Evolutionary conservation across 768 basidiomycete genomes (phyloP).

Genomic region (Lactifluus rugatus): DNA sequence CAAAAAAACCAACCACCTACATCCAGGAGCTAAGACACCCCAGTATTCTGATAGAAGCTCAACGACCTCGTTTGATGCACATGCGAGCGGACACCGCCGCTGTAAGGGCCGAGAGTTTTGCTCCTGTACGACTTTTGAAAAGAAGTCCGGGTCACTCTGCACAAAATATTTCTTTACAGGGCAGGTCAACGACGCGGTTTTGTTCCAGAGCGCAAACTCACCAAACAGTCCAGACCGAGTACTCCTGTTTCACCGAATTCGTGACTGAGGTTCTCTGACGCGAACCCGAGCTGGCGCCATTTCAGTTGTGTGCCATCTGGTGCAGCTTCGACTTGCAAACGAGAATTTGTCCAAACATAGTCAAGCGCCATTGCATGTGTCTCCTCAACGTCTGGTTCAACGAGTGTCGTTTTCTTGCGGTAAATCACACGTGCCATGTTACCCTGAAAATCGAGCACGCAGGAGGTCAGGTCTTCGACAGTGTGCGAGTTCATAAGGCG

Average conservation of each 20-base stretch:
- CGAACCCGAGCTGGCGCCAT: constrained; percentile 75
- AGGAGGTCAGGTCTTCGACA: constrained; percentile 72
- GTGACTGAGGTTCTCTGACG: constrained; percentile 58
- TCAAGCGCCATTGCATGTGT: constrained; percentile 47
- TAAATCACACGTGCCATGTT: constrained; percentile 73
- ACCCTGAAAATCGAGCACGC: constrained; percentile 81
- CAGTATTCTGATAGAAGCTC: constrained; percentile 79
- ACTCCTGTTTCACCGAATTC: constrained; percentile 76
- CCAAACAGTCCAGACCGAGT: constrained; percentile 75
- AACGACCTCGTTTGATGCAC: constrained; percentile 78
- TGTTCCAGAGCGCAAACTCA: constrained; percentile 27
- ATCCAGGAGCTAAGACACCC: constrained; percentile 78
- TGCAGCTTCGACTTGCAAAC: constrained; percentile 44
- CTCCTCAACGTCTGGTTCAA: constrained; percentile 57
- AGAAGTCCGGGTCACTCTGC: constrained; percentile 55
- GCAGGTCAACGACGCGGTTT: background rate
- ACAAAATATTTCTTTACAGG: constrained; percentile 52
- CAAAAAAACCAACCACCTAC: constrained; percentile 34
- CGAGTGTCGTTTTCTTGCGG: constrained; percentile 69
- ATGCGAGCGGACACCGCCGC: constrained; percentile 73
- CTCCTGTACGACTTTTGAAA: constrained; percentile 72
- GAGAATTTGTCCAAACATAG: constrained; percentile 59
- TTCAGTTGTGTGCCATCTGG: constrained; percentile 42
- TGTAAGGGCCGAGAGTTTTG: constrained; percentile 66
- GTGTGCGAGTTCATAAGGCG: constrained; percentile 77